A percentile compares a stretch with the other conserved stretches of the same genome.
phyloP scores from a whole-genome alignment of 148 eudicot genomes.

The Persicaria maculosa region DNA sequence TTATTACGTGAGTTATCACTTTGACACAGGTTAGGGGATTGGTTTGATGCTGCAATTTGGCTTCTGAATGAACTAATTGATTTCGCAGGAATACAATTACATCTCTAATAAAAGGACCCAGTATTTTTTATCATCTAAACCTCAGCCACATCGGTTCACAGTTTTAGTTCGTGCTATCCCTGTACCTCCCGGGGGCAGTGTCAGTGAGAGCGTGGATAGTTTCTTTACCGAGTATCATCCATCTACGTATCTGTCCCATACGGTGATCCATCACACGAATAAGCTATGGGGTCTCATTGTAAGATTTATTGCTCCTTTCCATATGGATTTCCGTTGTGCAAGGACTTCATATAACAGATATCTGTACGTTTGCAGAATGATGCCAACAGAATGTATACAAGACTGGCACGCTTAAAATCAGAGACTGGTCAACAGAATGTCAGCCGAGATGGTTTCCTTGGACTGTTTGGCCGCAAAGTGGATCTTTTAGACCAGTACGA shows the following conservation, averaged over 20 bases:
- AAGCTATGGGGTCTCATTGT: constrained; percentile 58
- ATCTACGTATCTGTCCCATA: constrained; percentile 67
- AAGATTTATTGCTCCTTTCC: constrained; percentile 23
- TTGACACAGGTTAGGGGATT: background rate
- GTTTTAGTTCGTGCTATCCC: constrained; percentile 78
- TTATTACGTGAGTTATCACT: constrained; percentile 51
- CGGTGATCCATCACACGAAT: constrained; percentile 57
- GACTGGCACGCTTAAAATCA: constrained; percentile 50
- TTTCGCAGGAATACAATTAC: constrained; percentile 65
- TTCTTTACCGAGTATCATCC: constrained; percentile 75
- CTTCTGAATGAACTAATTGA: constrained; percentile 1
- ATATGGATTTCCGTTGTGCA: background rate
- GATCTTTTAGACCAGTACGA: constrained; percentile 46
- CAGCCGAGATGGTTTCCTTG: constrained; percentile 13
- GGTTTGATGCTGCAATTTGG: background rate
- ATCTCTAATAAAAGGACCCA: constrained; percentile 58
- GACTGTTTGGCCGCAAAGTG: constrained; percentile 42
- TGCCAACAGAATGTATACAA: constrained; percentile 50
- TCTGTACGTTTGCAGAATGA: constrained; percentile 25
- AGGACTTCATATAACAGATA: background rate
- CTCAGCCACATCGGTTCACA: constrained; percentile 74
- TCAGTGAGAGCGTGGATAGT: constrained; percentile 57
- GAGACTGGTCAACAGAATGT: constrained; percentile 18
- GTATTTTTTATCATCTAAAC: constrained; percentile 64
- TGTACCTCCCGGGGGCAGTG: constrained; percentile 37